Percentiles rank a stretch among this genome's conserved stretches.
Conservation (phyloP, 2,329 filamentous ascomycete species). For the Beauveria bassiana region DNA sequence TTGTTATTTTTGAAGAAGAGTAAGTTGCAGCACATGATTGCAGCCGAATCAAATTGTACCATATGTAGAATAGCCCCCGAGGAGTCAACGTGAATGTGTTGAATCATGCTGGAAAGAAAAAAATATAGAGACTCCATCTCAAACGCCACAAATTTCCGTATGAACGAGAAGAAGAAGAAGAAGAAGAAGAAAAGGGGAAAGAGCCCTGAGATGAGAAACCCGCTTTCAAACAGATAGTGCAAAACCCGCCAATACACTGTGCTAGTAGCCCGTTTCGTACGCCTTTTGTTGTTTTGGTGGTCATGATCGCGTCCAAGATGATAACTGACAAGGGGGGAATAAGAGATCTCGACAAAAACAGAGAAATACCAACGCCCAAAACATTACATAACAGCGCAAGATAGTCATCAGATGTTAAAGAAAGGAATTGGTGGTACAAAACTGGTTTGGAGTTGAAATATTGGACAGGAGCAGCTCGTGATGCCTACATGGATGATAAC, state of each 20-base stretch:
- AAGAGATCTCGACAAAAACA: too few species aligned
- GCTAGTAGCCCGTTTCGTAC: slow-evolving; percentile 2
- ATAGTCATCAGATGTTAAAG: not conserved
- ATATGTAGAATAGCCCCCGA: not conserved
- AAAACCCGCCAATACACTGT: not conserved
- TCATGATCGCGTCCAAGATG: slow-evolving; percentile 4
- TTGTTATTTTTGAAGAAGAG: not conserved
- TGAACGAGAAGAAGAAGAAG: not conserved
- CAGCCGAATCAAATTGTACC: slow-evolving; percentile 5
- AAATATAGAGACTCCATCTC: not conserved
- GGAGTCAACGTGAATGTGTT: not conserved
- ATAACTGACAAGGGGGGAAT: not conserved
- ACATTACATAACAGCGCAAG: not conserved
- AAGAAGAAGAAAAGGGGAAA: not conserved
- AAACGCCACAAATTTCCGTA: not conserved
- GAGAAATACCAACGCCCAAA: not conserved
- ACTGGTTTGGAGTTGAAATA: not conserved
- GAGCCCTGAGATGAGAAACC: not conserved
- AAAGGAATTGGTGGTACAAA: not conserved
- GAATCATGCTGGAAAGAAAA: not conserved
- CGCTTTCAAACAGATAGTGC: not conserved
- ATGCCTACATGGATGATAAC: not conserved
- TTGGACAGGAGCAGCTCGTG: not conserved
- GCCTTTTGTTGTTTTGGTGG: not conserved
- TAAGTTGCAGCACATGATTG: not conserved